Evolutionary conservation across 2,329 filamentous ascomycete species (phyloP), one percentile per base, ranked within the genome.

Genomic region (Neonectria hederae): DNA sequence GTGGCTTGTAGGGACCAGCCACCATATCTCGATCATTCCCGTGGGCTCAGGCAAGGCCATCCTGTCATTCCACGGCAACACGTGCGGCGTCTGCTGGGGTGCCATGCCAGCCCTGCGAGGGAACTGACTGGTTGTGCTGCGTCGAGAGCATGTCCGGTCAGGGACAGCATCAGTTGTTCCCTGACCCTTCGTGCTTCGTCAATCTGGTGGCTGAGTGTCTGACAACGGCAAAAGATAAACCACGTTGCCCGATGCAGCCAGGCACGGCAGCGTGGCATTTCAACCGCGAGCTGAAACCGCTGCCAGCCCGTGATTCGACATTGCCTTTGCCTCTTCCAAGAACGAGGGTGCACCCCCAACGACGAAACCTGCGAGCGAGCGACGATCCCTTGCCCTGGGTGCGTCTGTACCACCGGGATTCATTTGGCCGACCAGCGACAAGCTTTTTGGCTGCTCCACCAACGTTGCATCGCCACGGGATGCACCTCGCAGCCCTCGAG

Each of bases 401-500:
- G 22, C 24, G 26, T 14, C 43, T 17, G 43, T 13, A 30, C 10
- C 17, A 42, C 17, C 43, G 13, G 22, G 22, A 6, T 28, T 28
- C 26, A 28, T 48, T 48, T 49, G 14, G 24, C 24, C 24, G 28
- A 24, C 49, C 30, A 55, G 54, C 51, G 57, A 57, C 64, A 64
- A 66, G 64, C 56, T 61, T 61, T 64, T 52, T 40, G n/a, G 54
- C 26, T 30, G 48, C 51, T 63, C 69, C 57, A 63, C 49, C 55
- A 40, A 60, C 55, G 69, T 71, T 65, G 66, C 68, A 68, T 72
- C 57, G 69, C 69, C 69, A 72, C 69, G 53, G 48, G 57, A 45
- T 40, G 53, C n/a, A 48, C 59, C 55, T 46, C 40, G 40, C 17
- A 51, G 54, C 49, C 35, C 17, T 54, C 30, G 42, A 22, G 42